phyloP scores from a whole-genome alignment of 345 rosid genomes.

The Brassica cretica region DNA sequence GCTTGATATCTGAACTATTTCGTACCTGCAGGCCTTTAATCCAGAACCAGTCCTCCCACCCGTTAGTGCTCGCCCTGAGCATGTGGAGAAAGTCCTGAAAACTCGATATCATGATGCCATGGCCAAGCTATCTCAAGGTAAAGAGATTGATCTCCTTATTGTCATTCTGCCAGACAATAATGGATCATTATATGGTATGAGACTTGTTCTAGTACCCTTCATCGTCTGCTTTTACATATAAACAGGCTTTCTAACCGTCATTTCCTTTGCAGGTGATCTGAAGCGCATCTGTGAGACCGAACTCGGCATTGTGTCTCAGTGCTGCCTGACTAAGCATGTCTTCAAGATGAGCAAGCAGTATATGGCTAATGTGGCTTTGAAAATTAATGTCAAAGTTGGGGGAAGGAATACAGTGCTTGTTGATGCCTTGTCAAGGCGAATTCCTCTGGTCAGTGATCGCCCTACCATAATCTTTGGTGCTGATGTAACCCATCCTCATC shows the following conservation, averaged over 20 bases:
- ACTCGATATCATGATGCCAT: slow-evolving; percentile 85
- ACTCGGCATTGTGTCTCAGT: slow-evolving; percentile 94
- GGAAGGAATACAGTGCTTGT: slow-evolving; percentile 96
- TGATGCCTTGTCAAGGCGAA: slow-evolving; percentile 87
- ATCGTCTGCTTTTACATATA: neutral
- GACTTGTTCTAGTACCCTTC: neutral
- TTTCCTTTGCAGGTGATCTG: slow-evolving; percentile 71
- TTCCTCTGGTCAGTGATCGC: slow-evolving; percentile 90
- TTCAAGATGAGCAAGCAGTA: slow-evolving; percentile 86
- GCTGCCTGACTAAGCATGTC: slow-evolving; percentile 92
- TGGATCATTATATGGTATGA: slow-evolving; percentile 91
- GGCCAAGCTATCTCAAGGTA: slow-evolving; percentile 59
- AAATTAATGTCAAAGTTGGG: slow-evolving; percentile 98
- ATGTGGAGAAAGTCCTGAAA: slow-evolving; percentile 80
- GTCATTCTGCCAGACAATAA: slow-evolving; percentile 95
- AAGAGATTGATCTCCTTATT: slow-evolving; percentile 91
- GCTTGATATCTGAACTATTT: slow-evolving; percentile 9
- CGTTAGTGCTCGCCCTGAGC: slow-evolving; percentile 78
- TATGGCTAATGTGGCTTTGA: slow-evolving; percentile 89
- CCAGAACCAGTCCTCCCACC: slow-evolving; percentile 78
- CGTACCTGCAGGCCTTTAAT: slow-evolving; percentile 58
- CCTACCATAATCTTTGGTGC: slow-evolving; percentile 99
- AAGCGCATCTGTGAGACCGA: slow-evolving; percentile 98
- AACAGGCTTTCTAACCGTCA: neutral
- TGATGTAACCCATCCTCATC: slow-evolving; percentile 99